phyloP scores from a whole-genome alignment of 805 yeast genomes.

The Wickerhamiella allomyrinae region DNA sequence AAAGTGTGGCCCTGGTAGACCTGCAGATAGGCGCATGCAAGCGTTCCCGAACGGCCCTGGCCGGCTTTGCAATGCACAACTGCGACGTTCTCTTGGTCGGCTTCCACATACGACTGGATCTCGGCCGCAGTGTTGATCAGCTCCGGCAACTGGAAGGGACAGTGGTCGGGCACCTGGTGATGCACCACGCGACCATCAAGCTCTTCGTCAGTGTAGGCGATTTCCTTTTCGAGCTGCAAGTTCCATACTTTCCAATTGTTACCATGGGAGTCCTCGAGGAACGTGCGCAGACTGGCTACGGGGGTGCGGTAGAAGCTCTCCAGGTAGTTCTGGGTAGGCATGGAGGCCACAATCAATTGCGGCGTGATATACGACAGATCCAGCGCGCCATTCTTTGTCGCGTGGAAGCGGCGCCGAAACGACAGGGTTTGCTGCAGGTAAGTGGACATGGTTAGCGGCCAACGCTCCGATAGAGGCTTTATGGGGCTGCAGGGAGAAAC shows the following conservation, averaged over 20 bases:
- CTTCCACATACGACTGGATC: constrained; percentile 31
- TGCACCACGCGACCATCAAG: constrained; percentile 25
- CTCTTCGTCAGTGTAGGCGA: constrained; percentile 27
- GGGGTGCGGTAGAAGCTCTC: constrained; percentile 38
- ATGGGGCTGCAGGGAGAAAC: too few species aligned
- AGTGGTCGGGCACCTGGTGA: constrained; percentile 64
- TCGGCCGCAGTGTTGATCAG: constrained; percentile 32
- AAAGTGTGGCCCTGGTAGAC: constrained; percentile 28
- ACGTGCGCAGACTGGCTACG: constrained; percentile 35
- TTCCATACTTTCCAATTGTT: constrained; percentile 61
- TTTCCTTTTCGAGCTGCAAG: constrained; percentile 44
- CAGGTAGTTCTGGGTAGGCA: constrained; percentile 41
- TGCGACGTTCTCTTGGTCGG: constrained; percentile 34
- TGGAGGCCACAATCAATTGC: constrained; percentile 57
- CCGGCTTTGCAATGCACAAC: constrained; percentile 82
- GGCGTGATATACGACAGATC: constrained; percentile 59
- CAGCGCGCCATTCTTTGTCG: constrained; percentile 25
- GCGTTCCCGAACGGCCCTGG: constrained; percentile 78
- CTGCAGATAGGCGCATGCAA: constrained; percentile 60
- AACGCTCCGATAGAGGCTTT: too few species aligned
- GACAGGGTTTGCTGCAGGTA: neutral
- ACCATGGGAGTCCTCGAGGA: constrained; percentile 35
- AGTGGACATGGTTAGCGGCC: too few species aligned
- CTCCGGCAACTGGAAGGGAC: constrained; percentile 50
- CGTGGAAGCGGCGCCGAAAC: constrained; percentile 13